Evolutionary conservation across 371 early-diverging fungal species (phyloP), one percentile per base, ranked within the genome.

Genomic region (Mycotypha africana): DNA sequence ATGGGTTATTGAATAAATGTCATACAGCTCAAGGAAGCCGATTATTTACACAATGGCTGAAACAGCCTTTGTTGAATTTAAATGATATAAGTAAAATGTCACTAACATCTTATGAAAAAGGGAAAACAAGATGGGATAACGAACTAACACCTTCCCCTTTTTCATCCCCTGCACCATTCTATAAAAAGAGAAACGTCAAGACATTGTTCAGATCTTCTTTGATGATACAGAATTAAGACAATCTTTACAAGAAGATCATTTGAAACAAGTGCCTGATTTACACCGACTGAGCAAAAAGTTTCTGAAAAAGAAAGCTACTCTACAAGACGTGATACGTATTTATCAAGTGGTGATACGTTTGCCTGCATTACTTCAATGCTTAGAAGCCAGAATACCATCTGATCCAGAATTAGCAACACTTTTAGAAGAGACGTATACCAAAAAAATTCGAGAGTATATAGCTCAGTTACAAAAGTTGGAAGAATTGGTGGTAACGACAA

Each of bases 21-120:
- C 81, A 84, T 45, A 98, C 98, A 4, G 66, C 88, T 0, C 95
- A 94, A 57, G 98, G 98, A 0, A 76, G 87, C 15, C 75, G 97
- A 3, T 56, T 96, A 52, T 68, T 97, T 17, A 76, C 79, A 11
- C 92, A 92, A 60, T 98, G 97, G 97, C 59, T 98, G 23, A 93
- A 89, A 50, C 97, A 97, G 56, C 98, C 98, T 5, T 70, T 95
- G 3, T 68, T 95, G 57, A 77, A 82, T 25, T 16, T 86, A 6
- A 53, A 59, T 6, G 86, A 82, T 19, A 95, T 97, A 42, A 71
- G 79, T 81, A 64, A 44, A 56, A n/a, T n/a, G n/a, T n/a, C n/a
- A n/a, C n/a, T n/a, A n/a, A n/a, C n/a, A n/a, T n/a, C n/a, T n/a
- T 42, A 14, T 1, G 12, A 24, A n/a, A 14, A n/a, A 30, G 15